Conservation (phyloP, 176 grass and related monocot species). For the Avena insularis region DNA sequence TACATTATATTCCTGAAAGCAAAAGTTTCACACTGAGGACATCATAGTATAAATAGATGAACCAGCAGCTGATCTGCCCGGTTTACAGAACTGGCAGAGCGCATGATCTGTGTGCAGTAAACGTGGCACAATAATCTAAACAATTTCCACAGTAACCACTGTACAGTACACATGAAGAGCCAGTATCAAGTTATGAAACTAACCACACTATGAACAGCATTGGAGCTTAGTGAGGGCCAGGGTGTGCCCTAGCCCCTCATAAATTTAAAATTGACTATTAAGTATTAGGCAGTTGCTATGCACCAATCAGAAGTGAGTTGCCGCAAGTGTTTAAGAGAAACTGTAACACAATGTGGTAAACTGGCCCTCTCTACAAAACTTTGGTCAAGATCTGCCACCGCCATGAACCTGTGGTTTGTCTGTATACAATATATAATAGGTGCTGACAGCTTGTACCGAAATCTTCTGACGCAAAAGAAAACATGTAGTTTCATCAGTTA, state of each 20-base stretch:
- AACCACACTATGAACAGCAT: background rate
- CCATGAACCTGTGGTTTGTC: background rate
- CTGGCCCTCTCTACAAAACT: background rate
- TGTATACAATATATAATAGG: background rate
- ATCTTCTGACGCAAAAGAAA: constrained; percentile 20
- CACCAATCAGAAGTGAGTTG: background rate
- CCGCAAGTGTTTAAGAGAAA: background rate
- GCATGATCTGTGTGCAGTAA: background rate
- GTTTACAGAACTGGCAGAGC: background rate
- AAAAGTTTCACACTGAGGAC: background rate
- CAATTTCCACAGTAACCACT: background rate
- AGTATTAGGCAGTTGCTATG: background rate
- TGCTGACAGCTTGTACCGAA: background rate
- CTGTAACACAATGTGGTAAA: background rate
- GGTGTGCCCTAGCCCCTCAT: constrained; percentile 8
- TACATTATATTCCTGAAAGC: constrained; percentile 95
- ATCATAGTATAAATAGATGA: constrained; percentile 36
- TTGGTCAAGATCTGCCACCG: background rate
- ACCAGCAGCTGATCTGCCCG: constrained; percentile 27
- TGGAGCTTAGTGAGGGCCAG: constrained; percentile 24
- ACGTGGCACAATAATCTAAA: constrained; percentile 5
- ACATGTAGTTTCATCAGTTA: background rate
- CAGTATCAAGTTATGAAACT: constrained; percentile 1
- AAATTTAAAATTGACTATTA: background rate
- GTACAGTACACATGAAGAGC: constrained; percentile 13